Evolutionary conservation across 345 rosid species (phyloP).

Genomic region (Syzygium grande): DNA sequence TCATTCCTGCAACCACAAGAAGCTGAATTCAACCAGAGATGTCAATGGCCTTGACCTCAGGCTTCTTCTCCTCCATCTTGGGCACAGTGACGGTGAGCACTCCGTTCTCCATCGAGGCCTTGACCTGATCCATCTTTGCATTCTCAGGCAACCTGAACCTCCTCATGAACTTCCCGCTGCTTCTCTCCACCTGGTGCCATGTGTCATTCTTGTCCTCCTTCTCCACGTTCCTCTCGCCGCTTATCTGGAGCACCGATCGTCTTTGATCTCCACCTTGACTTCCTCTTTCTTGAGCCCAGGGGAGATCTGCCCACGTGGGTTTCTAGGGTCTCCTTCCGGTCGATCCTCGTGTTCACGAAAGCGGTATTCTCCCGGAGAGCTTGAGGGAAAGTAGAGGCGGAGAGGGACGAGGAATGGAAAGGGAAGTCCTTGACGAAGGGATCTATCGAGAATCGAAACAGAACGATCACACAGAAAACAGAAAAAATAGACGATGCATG

Average conservation of each 20-base stretch:
- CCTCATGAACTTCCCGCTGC: slow-evolving; percentile 15
- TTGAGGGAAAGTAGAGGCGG: background rate
- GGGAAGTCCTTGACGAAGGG: background rate
- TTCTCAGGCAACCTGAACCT: slow-evolving; percentile 13
- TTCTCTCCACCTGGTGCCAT: slow-evolving; percentile 16
- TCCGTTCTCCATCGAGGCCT: slow-evolving; percentile 15
- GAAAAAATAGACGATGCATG: too few species aligned
- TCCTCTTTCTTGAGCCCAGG: slow-evolving; percentile 18
- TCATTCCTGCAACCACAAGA: background rate
- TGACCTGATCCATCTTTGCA: slow-evolving; percentile 7
- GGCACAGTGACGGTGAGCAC: slow-evolving; percentile 14
- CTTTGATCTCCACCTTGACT: slow-evolving; percentile 12
- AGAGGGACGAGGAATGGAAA: background rate
- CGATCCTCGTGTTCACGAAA: slow-evolving; percentile 4
- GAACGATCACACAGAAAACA: too few species aligned
- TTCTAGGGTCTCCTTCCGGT: slow-evolving; percentile 18
- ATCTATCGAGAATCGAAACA: too few species aligned
- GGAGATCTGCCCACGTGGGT: slow-evolving; percentile 17
- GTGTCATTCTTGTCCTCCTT: slow-evolving; percentile 16
- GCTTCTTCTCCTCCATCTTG: slow-evolving; percentile 8
- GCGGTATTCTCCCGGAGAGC: background rate
- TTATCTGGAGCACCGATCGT: slow-evolving; percentile 13
- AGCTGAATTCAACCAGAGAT: slow-evolving; percentile 4
- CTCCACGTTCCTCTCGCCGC: slow-evolving; percentile 16
- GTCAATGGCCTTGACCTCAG: slow-evolving; percentile 6